phyloP scores from a whole-genome alignment of 352 stramenopile genomes.

The Phytophthora meadii region DNA sequence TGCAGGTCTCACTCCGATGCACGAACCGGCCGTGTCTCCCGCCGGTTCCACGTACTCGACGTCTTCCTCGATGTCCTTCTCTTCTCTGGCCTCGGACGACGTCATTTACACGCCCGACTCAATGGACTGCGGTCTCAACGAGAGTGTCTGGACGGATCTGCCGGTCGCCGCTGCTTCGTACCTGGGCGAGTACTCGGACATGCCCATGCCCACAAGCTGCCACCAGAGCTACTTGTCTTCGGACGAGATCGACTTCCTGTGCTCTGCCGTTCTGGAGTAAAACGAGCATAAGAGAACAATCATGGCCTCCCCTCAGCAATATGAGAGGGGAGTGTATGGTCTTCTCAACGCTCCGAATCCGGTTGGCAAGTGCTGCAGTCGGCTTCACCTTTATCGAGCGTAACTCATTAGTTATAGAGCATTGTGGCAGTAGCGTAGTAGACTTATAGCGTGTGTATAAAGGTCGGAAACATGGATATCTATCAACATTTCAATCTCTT shows the following conservation, averaged over 20 bases:
- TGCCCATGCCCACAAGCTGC: conserved; percentile 31
- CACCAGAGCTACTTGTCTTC: conserved; percentile 67
- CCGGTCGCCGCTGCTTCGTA: conserved; percentile 34
- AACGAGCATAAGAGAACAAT: background rate
- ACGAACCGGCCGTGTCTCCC: conserved; percentile 27
- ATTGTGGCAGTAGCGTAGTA: conserved; percentile 31
- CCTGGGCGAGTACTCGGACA: conserved; percentile 28
- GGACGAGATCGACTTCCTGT: conserved; percentile 89
- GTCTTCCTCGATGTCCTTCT: conserved; percentile 33
- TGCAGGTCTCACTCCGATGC: conserved; percentile 23
- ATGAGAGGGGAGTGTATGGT: conserved; percentile 10
- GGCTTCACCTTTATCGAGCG: conserved; percentile 29
- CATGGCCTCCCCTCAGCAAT: conserved; percentile 9
- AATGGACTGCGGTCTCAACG: conserved; percentile 55
- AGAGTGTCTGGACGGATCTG: conserved; percentile 68
- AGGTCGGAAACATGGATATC: conserved; percentile 31
- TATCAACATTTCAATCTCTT: conserved; percentile 12
- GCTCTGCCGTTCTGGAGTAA: conserved; percentile 83
- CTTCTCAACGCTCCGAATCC: conserved; percentile 16
- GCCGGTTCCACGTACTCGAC: conserved; percentile 36
- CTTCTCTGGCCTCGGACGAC: conserved; percentile 48
- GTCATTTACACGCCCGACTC: conserved; percentile 73
- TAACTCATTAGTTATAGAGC: conserved; percentile 29
- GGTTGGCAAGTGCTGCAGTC: conserved; percentile 65
- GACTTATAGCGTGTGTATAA: conserved; percentile 31